Evolutionary conservation across 805 yeast genomes (phyloP), one percentile per base, ranked within the genome.

Genomic region (Kazachstania africana): DNA sequence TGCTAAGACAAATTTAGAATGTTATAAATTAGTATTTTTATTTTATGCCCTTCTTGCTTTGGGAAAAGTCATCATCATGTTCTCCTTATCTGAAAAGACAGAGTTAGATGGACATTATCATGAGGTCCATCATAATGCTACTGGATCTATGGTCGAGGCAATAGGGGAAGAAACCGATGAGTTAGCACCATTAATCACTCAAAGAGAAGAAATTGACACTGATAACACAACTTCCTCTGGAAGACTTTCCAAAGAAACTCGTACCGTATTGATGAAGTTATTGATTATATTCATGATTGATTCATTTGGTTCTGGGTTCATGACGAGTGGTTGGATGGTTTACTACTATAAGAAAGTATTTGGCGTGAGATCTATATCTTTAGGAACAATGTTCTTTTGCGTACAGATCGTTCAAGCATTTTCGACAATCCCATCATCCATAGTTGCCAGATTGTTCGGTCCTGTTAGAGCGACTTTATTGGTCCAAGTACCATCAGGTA

Each of bases 301-400:
- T 53, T 83, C 95, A 2, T 65, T 85, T 30, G 95, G 94, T 0
- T 75, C 73, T 40, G 95, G 95, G 1, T 79, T 85, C 54, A 79
- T 84, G 84, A 76, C 94, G 2, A 64, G 75, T 27, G 78, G 94
- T 1, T 87, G 95, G 95, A 66, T 79, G 26, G 83, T 84, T 24
- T 85, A 78, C 50, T 85, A 81, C 55, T 77, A 82, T 60, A 70
- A 73, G 34, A 66, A 65, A 22, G 53, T 60, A 10, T 84, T 77
- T 43, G 41, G 52, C 2, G 55, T 72, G 18, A 53, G 74, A 1
- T 73, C 85, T 3, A 57, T 75, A 0, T 53, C 65, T 0, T 56
- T 84, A 28, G 95, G 95, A 4, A 40, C 66, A 1, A 57, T 84
- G 18, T 82, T 82, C 51, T 80, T 80, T 43, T 40, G 60, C 22